Evolutionary conservation across 305 asterid species (phyloP), one percentile per base, ranked within the genome.

Genomic region (Nicotiana rustica): DNA sequence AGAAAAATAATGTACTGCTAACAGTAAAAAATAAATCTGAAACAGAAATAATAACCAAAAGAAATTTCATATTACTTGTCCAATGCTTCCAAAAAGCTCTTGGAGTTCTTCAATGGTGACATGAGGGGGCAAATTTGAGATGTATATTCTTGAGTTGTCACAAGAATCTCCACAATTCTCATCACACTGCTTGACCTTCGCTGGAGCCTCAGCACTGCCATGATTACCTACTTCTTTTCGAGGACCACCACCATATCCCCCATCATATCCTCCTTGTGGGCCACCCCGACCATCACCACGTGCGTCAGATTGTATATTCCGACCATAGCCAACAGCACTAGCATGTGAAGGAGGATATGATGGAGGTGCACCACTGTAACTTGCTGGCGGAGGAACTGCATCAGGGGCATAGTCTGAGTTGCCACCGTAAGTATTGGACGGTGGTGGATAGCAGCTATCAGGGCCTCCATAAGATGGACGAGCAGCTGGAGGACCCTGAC

Each of bases 1-100:
- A 17, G 21, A 14, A 59, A 49, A 3, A 68, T 31, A 31, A 68
- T 68, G 19, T 35, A 68, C 25, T 35, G 41, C 44, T 67, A 55
- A 44, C n/a, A 55, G 17, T 17, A 76, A 67, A n/a, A 19, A 76
- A 76, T 29, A 49, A 76, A 76, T 76, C 80, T 76, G 80, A 76
- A 55, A 76, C 80, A 55, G 80, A 83, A 82, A 85, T 81, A 79
- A 81, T 33, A 81, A 66, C 81, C 79, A 5, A 81, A 80, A 78
- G 82, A 86, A 84, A 85, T 81, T 78, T 83, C 86, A 88, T 84
- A 84, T 94, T 93, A 97, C 99, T 88, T 95, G 99, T 86, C 99
- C 99, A 35, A 97, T 97, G 91, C 98, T 96, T 86, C 99, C 99
- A 91, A 97, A 97, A 81, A 97, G 94, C 82, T 95, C 99, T 84